phyloP scores from a whole-genome alignment of 768 basidiomycete species.

The Leccinum subgranulosum region DNA sequence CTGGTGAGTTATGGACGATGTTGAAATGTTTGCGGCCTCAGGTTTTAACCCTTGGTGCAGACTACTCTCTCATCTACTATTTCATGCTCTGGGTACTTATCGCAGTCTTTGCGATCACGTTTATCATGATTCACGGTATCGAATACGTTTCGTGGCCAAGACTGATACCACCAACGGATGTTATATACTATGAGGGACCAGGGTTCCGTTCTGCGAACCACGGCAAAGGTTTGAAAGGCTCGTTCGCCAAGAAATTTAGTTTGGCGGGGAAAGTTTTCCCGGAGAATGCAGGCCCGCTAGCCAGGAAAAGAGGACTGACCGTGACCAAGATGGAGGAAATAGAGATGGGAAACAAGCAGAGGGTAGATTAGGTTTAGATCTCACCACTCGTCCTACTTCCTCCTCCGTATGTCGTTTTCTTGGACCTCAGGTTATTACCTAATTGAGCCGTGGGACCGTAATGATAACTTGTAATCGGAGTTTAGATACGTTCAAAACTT shows the following conservation, averaged over 20 bases:
- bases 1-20: conserved; percentile 52
- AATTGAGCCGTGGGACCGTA: conserved; percentile 4
- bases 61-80: conserved; percentile 83
- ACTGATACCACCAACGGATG: conserved; percentile 71
- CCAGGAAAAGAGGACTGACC: conserved; percentile 35
- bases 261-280: conserved; percentile 37
- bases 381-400: neutral
- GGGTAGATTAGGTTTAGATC: conserved; percentile 51
- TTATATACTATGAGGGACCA: conserved; percentile 85
- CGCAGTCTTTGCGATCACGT: conserved; percentile 56
- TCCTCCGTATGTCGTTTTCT: neutral
- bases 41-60: conserved; percentile 37
- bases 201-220: conserved; percentile 76
- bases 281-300: conserved; percentile 35
- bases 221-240: conserved; percentile 66
- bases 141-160: conserved; percentile 96
- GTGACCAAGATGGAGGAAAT: conserved; percentile 58
- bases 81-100: conserved; percentile 77
- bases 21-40: neutral
- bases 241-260: conserved; percentile 32
- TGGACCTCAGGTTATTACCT: conserved; percentile 3
- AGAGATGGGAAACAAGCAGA: conserved; percentile 80
- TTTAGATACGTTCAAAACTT: conserved; percentile 28
- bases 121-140: conserved; percentile 83
- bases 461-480: conserved; percentile 25